Evolutionary conservation across 2,329 filamentous ascomycete genomes (phyloP), one percentile per base, ranked within the genome.

Genomic region (Trichoderma sp.): DNA sequence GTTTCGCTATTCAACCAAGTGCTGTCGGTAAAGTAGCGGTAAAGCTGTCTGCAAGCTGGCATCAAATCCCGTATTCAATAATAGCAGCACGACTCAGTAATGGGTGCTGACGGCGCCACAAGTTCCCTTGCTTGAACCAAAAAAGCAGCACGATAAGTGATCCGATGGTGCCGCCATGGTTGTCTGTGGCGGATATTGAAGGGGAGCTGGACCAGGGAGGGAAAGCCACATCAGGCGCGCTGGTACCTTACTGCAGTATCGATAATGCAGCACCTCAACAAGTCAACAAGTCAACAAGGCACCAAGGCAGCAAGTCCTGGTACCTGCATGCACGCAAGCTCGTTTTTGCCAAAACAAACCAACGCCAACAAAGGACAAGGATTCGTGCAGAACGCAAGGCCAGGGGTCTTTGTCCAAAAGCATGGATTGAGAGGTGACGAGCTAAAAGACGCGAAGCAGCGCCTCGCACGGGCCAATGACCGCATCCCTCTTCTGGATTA

Each of bases 391-490:
- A 18, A 50, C 9, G 16, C 66, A 68, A 35, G 45, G 27, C 21
- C 29, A n/a, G 41, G 38, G 41, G 35, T 14, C 38, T 7, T 35
- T 35, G 41, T 50, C 45, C 18, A 53, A 53, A 53, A 21, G 18
- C 27, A 27, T 27, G 27, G 27, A 27, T 27, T 27, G 6, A 21
- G 6, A 53, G 45, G 59, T 62, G 59, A 72, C 59, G 59, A 63
- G 29, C 69, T 50, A 45, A 50, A 24, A 68, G 41, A 45, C 45
- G 45, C 50, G 18, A 59, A 68, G 41, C 45, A 53, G 69, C 69
- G 69, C 59, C 41, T 33, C 60, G 60, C 69, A 73, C 69, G 59
- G 69, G 60, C 69, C 59, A 71, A 73, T 73, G 69, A 56, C 63
- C n/a, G 71, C 63, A 59, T 53, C 71, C 71, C 31, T 27, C 31